A percentile compares a stretch with the other conserved stretches of the same genome.
Evolutionary conservation across 2,329 filamentous ascomycete species (phyloP).

Genomic region (Aureobasidium sp.): DNA sequence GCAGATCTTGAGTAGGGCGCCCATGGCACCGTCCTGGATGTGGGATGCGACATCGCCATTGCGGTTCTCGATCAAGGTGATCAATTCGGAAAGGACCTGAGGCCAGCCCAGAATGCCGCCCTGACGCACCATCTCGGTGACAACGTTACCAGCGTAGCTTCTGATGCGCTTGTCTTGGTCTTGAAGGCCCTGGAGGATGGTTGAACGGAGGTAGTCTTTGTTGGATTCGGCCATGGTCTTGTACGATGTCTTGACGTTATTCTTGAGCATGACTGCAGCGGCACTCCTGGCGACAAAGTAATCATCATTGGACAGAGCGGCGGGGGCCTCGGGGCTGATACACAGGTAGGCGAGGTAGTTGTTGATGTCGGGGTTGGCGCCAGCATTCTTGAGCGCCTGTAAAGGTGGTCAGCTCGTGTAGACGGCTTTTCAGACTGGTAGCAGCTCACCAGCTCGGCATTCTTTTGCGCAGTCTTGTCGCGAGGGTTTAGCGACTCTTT

Average conservation of each 20-base stretch:
- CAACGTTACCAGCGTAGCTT: slow-evolving; percentile 83
- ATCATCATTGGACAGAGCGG: slow-evolving; percentile 49
- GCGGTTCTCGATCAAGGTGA: slow-evolving; percentile 68
- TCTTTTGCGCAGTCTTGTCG: slow-evolving; percentile 71
- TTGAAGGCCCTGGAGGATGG: slow-evolving; percentile 69
- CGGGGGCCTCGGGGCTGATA: slow-evolving; percentile 56
- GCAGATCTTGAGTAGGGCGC: slow-evolving; percentile 87
- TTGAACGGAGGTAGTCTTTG: slow-evolving; percentile 67
- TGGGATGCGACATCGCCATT: slow-evolving; percentile 57
- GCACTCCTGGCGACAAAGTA: slow-evolving; percentile 75
- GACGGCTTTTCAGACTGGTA: not conserved
- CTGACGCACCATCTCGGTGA: slow-evolving; percentile 79
- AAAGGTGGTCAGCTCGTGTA: not conserved
- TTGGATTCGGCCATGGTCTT: slow-evolving; percentile 66
- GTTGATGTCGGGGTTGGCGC: slow-evolving; percentile 82
- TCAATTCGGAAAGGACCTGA: slow-evolving; percentile 73
- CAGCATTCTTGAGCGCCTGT: slow-evolving; percentile 89
- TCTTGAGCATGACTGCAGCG: slow-evolving; percentile 91
- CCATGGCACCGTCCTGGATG: slow-evolving; percentile 88
- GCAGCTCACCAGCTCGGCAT: slow-evolving; percentile 69
- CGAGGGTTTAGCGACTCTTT: slow-evolving; percentile 85
- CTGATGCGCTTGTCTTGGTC: slow-evolving; percentile 77
- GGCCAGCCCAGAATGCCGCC: slow-evolving; percentile 88
- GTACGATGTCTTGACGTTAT: slow-evolving; percentile 71
- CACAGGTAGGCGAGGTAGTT: slow-evolving; percentile 94